A percentile compares a stretch with the other conserved stretches of the same genome.
Evolutionary conservation across 768 basidiomycete genomes (phyloP).

Genomic region (Boletus eberwhitei): DNA sequence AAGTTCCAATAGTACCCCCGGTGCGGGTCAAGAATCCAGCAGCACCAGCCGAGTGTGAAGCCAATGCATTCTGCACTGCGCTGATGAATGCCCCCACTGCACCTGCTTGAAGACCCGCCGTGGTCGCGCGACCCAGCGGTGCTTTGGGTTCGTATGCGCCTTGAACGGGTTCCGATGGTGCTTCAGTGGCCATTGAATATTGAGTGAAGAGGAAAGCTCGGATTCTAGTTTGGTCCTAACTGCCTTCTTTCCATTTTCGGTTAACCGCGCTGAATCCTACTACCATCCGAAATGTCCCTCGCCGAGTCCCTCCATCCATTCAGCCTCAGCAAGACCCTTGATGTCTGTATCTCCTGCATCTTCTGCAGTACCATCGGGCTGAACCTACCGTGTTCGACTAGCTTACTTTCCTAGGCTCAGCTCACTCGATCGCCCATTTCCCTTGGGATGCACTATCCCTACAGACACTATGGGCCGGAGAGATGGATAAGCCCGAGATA

Average conservation of each 20-base stretch:
- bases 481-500: conserved; percentile 30
- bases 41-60: conserved; percentile 72
- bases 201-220: conserved; percentile 7
- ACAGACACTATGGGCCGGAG: conserved; percentile 38
- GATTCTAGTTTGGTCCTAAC: neutral
- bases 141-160: conserved; percentile 48
- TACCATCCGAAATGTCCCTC: conserved; percentile 9
- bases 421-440: conserved; percentile 45
- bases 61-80: conserved; percentile 76
- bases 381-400: conserved; percentile 6
- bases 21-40: conserved; percentile 84
- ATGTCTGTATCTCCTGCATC: conserved; percentile 38
- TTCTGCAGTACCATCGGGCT: conserved; percentile 7
- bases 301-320: conserved; percentile 33
- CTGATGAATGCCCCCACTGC: conserved; percentile 68
- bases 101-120: conserved; percentile 60
- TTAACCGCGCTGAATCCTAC: conserved; percentile 6
- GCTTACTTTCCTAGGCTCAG: conserved; percentile 34
- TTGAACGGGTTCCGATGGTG: conserved; percentile 14
- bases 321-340: conserved; percentile 39
- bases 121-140: conserved; percentile 52
- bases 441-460: conserved; percentile 39
- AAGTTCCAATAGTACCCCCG: conserved; percentile 87
- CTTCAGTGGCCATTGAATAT: conserved; percentile 22
- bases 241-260: conserved; percentile 24